phyloP scores from a whole-genome alignment of 108 stramenopile genomes.

The Nitzschia sp. region DNA sequence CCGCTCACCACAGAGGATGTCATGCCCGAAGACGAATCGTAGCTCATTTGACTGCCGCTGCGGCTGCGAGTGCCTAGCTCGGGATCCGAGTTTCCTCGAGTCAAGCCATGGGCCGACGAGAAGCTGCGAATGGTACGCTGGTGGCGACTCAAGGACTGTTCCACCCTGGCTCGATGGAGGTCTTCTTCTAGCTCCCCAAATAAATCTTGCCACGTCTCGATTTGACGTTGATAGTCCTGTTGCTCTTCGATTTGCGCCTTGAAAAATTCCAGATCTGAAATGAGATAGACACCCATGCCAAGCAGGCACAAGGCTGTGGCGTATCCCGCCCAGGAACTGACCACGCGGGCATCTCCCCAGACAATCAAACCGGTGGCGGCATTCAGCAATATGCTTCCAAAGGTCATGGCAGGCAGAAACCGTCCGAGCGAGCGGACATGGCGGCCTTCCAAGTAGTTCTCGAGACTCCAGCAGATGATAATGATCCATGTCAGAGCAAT shows the following conservation, averaged over 20 bases:
- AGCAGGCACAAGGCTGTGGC: background rate
- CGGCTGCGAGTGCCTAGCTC: background rate
- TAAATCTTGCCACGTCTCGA: background rate
- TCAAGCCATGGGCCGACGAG: background rate
- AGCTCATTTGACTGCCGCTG: no score
- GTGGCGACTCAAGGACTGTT: background rate
- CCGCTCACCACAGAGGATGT: no score
- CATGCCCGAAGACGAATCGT: no score
- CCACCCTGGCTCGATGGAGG: background rate
- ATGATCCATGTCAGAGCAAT: background rate
- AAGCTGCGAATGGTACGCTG: background rate
- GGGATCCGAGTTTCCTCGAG: background rate
- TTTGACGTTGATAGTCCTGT: background rate
- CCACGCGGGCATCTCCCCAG: background rate
- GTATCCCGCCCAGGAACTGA: background rate
- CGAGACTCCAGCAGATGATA: background rate
- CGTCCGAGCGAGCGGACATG: background rate
- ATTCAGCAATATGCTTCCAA: background rate
- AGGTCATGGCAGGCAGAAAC: background rate
- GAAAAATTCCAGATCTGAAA: background rate
- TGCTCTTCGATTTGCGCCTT: background rate
- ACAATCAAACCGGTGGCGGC: background rate
- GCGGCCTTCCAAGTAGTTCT: background rate
- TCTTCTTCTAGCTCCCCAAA: background rate
- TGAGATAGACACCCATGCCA: background rate